Conservation (phyloP, 768 basidiomycete species). For the Lyophyllum atratum region DNA sequence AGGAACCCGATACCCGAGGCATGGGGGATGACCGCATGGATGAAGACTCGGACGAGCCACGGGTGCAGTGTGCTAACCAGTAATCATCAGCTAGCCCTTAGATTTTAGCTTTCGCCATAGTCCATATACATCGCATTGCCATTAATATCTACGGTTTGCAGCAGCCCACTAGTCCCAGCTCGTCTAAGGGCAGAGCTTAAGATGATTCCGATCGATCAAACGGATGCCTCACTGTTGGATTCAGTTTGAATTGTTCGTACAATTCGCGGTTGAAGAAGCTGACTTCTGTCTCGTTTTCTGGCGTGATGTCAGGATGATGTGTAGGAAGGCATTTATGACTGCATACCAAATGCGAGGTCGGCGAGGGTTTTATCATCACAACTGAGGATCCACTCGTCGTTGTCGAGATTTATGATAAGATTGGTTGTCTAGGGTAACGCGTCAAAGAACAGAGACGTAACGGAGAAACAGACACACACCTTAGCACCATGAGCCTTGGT, state of each 20-base stretch:
- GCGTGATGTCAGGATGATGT: background rate
- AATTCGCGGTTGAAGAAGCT: slow-evolving; percentile 82
- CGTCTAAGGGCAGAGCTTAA: slow-evolving; percentile 31
- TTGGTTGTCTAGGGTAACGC: slow-evolving; percentile 75
- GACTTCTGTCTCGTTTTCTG: slow-evolving; percentile 96
- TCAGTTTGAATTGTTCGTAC: slow-evolving; percentile 79
- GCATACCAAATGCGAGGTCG: slow-evolving; percentile 74
- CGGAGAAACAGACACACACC: slow-evolving; percentile 41
- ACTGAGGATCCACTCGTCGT: slow-evolving; percentile 89
- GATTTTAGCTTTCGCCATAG: slow-evolving; percentile 31
- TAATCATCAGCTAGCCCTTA: slow-evolving; percentile 37
- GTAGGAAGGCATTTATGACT: background rate
- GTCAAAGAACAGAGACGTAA: background rate
- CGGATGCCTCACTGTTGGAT: slow-evolving; percentile 70
- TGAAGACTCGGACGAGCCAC: slow-evolving; percentile 88
- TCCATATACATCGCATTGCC: slow-evolving; percentile 33
- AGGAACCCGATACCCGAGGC: slow-evolving; percentile 73
- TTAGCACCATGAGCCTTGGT: slow-evolving; percentile 94
- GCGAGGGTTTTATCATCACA: slow-evolving; percentile 68
- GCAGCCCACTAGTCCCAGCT: slow-evolving; percentile 42
- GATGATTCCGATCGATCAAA: background rate
- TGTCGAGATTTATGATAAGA: slow-evolving; percentile 95
- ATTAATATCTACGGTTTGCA: slow-evolving; percentile 36
- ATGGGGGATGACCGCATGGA: slow-evolving; percentile 86
- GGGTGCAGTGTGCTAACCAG: slow-evolving; percentile 96